phyloP scores from a whole-genome alignment of 192 early-diverging fungal species.

The Coemansia sp. region DNA sequence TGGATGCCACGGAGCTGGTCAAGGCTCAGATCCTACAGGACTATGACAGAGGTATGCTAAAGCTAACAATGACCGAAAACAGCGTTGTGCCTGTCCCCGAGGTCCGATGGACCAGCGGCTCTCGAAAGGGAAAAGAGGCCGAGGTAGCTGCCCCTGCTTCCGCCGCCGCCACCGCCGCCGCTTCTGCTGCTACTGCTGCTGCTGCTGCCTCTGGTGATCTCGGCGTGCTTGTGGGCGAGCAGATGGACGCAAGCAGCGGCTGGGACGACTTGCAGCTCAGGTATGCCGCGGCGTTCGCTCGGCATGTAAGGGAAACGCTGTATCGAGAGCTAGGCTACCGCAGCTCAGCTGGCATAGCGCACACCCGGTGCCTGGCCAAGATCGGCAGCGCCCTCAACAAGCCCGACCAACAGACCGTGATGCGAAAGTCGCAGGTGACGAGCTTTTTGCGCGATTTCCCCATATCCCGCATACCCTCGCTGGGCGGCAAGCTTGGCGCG shows the following conservation, averaged over 20 bases:
- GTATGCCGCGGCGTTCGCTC: slow-evolving; percentile 67
- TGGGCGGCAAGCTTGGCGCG: slow-evolving; percentile 84
- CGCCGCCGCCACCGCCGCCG: background rate
- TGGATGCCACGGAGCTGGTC: slow-evolving; percentile 77
- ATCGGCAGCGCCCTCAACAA: slow-evolving; percentile 82
- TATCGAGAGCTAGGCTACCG: slow-evolving; percentile 71
- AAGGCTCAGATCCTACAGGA: slow-evolving; percentile 49
- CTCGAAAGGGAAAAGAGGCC: slow-evolving; percentile 48
- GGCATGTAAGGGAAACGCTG: slow-evolving; percentile 61
- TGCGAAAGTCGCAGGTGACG: slow-evolving; percentile 57
- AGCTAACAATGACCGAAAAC: slow-evolving; percentile 2
- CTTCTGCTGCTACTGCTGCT: background rate
- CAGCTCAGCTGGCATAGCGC: slow-evolving; percentile 78
- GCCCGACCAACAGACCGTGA: slow-evolving; percentile 72
- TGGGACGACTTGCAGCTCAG: slow-evolving; percentile 80
- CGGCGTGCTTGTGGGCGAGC: slow-evolving; percentile 50
- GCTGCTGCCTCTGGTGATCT: background rate
- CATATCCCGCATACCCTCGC: slow-evolving; percentile 72
- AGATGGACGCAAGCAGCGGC: slow-evolving; percentile 27
- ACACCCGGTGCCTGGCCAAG: slow-evolving; percentile 85
- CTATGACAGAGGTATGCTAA: slow-evolving; percentile 23
- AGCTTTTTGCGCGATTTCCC: slow-evolving; percentile 65
- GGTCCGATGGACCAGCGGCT: slow-evolving; percentile 8
- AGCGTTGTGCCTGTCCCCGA: background rate
- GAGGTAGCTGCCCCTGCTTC: slow-evolving; percentile 11